Conservation (phyloP, 176 grass and related monocot genomes). For the Carex scoparia region DNA sequence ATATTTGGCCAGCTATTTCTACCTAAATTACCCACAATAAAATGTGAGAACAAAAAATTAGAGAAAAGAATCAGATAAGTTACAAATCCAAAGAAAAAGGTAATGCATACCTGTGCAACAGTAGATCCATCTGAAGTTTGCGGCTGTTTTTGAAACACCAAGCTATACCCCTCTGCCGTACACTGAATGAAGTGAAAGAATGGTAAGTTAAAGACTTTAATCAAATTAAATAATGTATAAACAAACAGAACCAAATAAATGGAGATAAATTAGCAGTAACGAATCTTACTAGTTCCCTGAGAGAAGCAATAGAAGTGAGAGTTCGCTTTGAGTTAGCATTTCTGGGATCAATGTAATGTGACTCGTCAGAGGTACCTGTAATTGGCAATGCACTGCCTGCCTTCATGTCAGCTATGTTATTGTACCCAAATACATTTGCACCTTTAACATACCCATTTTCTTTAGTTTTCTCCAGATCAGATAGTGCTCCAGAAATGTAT, state of each 20-base stretch:
- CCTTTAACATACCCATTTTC: constrained; percentile 54
- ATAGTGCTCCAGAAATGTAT: constrained; percentile 46
- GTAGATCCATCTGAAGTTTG: constrained; percentile 42
- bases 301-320: constrained; percentile 44
- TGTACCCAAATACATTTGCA: constrained; percentile 41
- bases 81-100: constrained; percentile 10
- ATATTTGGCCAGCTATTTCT: constrained; percentile 55
- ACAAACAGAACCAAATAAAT: constrained; percentile 12
- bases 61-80: background rate
- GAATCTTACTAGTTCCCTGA: constrained; percentile 68
- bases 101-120: constrained; percentile 53
- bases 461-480: constrained; percentile 52
- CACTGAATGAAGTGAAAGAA: constrained; percentile 39
- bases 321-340: constrained; percentile 30
- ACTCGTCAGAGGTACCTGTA: constrained; percentile 59
- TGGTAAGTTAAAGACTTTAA: constrained; percentile 22
- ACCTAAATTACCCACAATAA: constrained; percentile 46
- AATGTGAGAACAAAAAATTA: constrained; percentile 25
- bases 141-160: constrained; percentile 50
- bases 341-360: constrained; percentile 41
- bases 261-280: background rate
- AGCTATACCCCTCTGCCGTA: constrained; percentile 53
- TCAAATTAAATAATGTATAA: background rate
- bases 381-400: constrained; percentile 41
- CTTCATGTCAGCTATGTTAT: background rate